Evolutionary conservation across 257 asterid species (phyloP).

Genomic region (Lycium barbarum): DNA sequence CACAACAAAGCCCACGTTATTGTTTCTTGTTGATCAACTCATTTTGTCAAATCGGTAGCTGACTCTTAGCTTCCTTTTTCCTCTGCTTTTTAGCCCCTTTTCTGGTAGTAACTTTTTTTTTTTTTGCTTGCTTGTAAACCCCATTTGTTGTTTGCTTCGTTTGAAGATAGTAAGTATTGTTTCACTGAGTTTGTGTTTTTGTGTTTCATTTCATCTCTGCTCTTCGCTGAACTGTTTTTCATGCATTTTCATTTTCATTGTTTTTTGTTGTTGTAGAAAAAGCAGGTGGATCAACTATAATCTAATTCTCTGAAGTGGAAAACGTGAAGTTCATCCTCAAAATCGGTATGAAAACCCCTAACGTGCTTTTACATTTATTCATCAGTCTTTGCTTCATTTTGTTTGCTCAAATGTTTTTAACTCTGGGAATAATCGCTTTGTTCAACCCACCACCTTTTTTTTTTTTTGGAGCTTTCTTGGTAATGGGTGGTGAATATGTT

Average conservation of each 20-base stretch:
- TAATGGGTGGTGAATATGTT: not conserved
- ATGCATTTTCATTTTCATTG: not conserved
- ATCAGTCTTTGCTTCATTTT: not conserved
- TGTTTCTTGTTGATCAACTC: too few relatives aligned
- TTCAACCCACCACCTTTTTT: not conserved
- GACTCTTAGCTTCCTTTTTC: not conserved
- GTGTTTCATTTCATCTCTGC: not conserved
- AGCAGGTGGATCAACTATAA: not conserved
- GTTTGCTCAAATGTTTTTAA: not conserved
- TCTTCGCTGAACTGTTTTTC: constrained; percentile 16
- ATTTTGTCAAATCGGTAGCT: not conserved
- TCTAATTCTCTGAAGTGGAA: constrained; percentile 21
- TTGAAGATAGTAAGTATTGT: not conserved
- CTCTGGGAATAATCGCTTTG: not conserved
- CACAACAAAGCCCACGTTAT: too few relatives aligned
- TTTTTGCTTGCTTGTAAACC: not conserved
- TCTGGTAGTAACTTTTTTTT: not conserved
- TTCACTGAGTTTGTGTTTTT: not conserved
- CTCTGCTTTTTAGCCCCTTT: not conserved
- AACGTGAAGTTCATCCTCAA: not conserved
- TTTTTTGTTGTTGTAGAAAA: not conserved
- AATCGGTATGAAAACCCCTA: not conserved
- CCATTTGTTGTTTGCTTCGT: not conserved
- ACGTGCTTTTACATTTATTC: not conserved
- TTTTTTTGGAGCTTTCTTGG: not conserved